phyloP scores from a whole-genome alignment of 345 rosid genomes.

The Noccaea bulbosa region DNA sequence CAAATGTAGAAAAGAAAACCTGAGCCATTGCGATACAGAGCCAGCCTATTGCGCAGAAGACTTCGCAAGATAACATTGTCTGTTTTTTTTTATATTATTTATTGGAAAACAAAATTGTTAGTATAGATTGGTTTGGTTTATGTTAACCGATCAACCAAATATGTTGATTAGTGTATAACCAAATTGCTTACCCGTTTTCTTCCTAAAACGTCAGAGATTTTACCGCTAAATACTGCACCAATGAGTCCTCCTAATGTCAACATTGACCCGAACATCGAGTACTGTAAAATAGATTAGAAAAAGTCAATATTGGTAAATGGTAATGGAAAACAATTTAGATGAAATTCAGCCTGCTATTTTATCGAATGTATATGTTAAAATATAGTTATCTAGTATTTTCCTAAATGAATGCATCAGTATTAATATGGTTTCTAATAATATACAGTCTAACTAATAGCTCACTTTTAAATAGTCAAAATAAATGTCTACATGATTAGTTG shows the following conservation, averaged over 20 bases:
- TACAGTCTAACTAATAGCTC: too few relatives aligned
- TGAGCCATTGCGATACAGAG: conserved; percentile 54
- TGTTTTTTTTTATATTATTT: conserved; percentile 28
- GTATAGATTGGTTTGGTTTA: conserved; percentile 4
- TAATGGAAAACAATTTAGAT: too few relatives aligned
- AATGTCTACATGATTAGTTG: too few relatives aligned
- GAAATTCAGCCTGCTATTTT: too few relatives aligned
- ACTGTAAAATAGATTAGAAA: conserved; percentile 23
- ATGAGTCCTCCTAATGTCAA: conserved; percentile 45
- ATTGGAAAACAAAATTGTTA: neutral
- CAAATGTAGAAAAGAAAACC: conserved; percentile 37
- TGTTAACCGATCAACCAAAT: conserved; percentile 11
- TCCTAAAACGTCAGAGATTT: conserved; percentile 41
- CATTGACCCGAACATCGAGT: conserved; percentile 45
- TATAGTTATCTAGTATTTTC: too few relatives aligned
- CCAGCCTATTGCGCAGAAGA: conserved; percentile 59
- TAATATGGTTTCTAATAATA: too few relatives aligned
- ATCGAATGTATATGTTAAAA: too few relatives aligned
- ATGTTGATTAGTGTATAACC: neutral
- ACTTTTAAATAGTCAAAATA: too few relatives aligned
- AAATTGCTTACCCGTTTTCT: conserved; percentile 32
- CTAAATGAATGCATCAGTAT: too few relatives aligned
- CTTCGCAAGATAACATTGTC: conserved; percentile 66
- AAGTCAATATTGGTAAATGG: neutral
- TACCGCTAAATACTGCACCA: conserved; percentile 43